Percentiles rank a stretch among this genome's conserved stretches.
These are phyloP conservation scores for Pyrrhoderma noxium DNA, from an alignment of 1,284 basidiomycete species.

Conservation along the genomic window DNA sequence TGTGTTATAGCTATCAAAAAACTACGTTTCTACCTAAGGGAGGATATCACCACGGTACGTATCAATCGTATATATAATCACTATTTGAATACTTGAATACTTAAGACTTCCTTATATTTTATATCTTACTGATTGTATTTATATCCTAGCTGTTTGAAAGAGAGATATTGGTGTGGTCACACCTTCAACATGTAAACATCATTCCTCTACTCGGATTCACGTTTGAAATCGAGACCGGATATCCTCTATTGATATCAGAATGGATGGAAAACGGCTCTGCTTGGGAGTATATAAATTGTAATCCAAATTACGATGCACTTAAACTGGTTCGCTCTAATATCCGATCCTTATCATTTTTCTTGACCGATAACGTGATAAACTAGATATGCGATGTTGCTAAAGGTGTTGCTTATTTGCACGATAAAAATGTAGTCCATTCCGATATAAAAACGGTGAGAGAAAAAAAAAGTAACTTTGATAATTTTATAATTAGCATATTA, in stretches of 20 bases:
- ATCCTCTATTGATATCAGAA: constrained; percentile 6
- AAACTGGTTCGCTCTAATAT: not conserved
- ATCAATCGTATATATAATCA: too few relatives aligned
- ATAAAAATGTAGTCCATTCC: not conserved
- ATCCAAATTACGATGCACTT: not conserved
- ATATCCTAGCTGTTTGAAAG: constrained; percentile 9
- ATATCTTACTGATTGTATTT: not conserved
- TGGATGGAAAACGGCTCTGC: constrained; percentile 10
- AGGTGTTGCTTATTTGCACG: constrained; percentile 2
- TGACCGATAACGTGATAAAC: too few relatives aligned
- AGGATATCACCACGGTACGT: too few relatives aligned
- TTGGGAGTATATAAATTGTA: not conserved
- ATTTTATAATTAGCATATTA: not conserved
- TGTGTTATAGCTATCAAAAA: too few relatives aligned
- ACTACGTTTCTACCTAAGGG: too few relatives aligned
- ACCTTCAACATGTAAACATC: constrained; percentile 10
- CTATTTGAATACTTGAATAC: too few relatives aligned
- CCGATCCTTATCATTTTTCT: too few relatives aligned
- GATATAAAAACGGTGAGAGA: constrained; percentile 3
- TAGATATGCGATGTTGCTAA: constrained; percentile 1
- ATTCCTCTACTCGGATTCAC: constrained; percentile 10
- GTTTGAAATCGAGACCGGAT: not conserved
- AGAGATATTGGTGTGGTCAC: constrained; percentile 13
- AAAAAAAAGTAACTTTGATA: not conserved
- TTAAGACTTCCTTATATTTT: too few relatives aligned